Base-by-base conservation (phyloP, 2,329 filamentous ascomycete genomes). In the Diaporthe sp. region DNA sequence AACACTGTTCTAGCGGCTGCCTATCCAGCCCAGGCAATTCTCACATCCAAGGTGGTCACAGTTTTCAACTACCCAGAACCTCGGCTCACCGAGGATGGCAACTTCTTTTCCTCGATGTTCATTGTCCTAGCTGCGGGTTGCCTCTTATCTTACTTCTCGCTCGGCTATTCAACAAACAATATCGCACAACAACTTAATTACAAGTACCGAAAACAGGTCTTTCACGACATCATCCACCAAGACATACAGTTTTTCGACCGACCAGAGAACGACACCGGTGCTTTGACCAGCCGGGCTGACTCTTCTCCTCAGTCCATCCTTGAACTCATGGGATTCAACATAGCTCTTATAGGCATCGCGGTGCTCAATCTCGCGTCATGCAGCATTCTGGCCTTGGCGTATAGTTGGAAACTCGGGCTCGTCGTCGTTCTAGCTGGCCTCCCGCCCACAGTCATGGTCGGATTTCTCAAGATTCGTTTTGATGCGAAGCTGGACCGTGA, bases 311-410 rank as follows among this genome's bases (percentile, higher is more conserved):
- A 85, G 73, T 77, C 82, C 3, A 80, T 86, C 54, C 77, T 85
- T n/a, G 84, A 85, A 75, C 81, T 86, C 1, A 86, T 85, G 84
- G 84, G 84, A 1, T 82, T 83, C 75, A 86, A 85, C 52, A 78
- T 86, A 33, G 84, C 79, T 0, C 80, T 86, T 3, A 82, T 86
- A 38, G n/a, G 84, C 13, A 82, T 85, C 45, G 79, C 82, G 1
- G 75, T 83, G 0, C 75, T 86, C 33, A 85, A 84, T 45, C 76
- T 87, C 19, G 72, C 80, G 19, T 80, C 83, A 0, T 85, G 83
- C 74, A 81, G 81, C 71, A 80, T 87, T 15, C 76, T 90, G 1
- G 84, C 8, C 83, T 85, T 66, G 87, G 10, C 28, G 7, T 33
- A 66, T 12, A 35, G 60, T 28, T 66, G 60, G 40, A 50, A 35